Percentiles rank a stretch among this genome's conserved stretches.
Conservation (phyloP, 2,329 filamentous ascomycete genomes). For the Leptographium radiaticola region DNA sequence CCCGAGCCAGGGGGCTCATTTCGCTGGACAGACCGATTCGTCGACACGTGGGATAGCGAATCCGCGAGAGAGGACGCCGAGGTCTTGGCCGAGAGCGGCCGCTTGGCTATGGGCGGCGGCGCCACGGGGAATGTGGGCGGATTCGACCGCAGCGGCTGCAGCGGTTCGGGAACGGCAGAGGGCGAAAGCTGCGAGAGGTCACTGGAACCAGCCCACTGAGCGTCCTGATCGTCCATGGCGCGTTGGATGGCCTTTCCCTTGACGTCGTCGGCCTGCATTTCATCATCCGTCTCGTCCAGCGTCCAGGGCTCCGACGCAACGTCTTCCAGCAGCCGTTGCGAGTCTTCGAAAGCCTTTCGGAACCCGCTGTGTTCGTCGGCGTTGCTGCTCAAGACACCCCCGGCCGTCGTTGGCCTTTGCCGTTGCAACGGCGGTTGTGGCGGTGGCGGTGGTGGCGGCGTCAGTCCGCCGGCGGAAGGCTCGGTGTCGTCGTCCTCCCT, state of each 20-base stretch:
- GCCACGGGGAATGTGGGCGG: not conserved
- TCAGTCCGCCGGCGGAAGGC: not conserved
- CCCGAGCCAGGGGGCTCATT: conserved; percentile 30
- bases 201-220: not conserved
- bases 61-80: not conserved
- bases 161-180: not conserved
- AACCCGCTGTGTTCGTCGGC: too few species aligned
- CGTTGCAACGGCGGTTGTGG: not conserved
- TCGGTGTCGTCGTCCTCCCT: conserved; percentile 3
- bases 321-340: conserved; percentile 2
- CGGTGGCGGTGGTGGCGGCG: conserved; percentile 5
- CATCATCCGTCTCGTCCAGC: not conserved
- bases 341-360: not conserved
- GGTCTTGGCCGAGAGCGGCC: not conserved
- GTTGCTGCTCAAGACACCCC: not conserved
- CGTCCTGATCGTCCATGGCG: not conserved
- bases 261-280: not conserved
- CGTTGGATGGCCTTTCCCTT: not conserved
- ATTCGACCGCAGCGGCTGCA: not conserved
- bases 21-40: conserved; percentile 13
- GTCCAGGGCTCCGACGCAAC: conserved; percentile 6
- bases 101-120: too few species aligned
- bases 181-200: not conserved
- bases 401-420: not conserved
- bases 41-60: not conserved